phyloP scores from a whole-genome alignment of 108 stramenopile genomes.

The Aurantiochytrium sp. region DNA sequence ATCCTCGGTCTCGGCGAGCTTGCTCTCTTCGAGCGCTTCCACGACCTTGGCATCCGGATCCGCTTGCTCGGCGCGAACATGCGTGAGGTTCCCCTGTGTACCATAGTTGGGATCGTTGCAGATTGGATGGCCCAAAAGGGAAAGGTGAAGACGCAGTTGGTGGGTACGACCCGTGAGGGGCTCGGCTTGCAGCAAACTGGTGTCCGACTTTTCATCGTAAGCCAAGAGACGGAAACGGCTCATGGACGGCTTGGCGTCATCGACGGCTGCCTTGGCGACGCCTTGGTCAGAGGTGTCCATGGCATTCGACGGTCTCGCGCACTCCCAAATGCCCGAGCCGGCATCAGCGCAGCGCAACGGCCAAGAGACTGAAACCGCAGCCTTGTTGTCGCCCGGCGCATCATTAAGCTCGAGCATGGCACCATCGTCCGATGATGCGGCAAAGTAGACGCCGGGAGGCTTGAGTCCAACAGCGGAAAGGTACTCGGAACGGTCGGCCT shows the following conservation, averaged over 20 bases:
- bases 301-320: background rate
- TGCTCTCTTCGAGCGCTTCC: background rate
- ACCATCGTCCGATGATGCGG: background rate
- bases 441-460: background rate
- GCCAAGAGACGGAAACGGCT: slow-evolving; percentile 59
- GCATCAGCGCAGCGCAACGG: slow-evolving; percentile 18
- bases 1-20: background rate
- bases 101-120: slow-evolving; percentile 71
- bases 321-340: slow-evolving; percentile 35
- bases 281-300: background rate
- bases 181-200: slow-evolving; percentile 55
- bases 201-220: slow-evolving; percentile 40
- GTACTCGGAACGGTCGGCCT: background rate
- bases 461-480: background rate
- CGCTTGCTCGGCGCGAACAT: background rate
- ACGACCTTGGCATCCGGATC: background rate
- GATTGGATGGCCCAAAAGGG: slow-evolving; percentile 66
- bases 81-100: background rate
- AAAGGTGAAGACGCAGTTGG: slow-evolving; percentile 77
- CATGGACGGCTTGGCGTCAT: slow-evolving; percentile 37
- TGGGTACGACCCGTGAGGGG: slow-evolving; percentile 82
- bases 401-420: background rate
- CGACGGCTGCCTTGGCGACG: too few relatives aligned
- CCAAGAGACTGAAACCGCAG: slow-evolving; percentile 19
- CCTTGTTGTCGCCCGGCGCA: background rate